Evolutionary conservation across 1,139 yeast genomes (phyloP), one percentile per base, ranked within the genome.

Genomic region (Lodderomyces oxycetoniae): DNA sequence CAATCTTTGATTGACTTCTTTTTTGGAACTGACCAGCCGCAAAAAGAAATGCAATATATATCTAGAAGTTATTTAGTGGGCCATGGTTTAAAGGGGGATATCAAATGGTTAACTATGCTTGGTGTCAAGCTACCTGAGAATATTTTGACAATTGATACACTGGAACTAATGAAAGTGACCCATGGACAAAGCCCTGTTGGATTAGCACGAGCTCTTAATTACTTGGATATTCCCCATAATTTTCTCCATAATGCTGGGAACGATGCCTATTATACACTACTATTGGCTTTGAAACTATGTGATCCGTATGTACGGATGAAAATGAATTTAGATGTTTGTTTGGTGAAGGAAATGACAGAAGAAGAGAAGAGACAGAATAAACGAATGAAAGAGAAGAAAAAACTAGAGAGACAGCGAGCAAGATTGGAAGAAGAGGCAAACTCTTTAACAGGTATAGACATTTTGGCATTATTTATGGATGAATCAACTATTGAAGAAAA

Each of bases 181-280:
- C 38, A 41, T 26, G 52, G 59, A 4, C 48, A 62, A 5, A 59
- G 67, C 31, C 69, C 71, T 1, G 56, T 71, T 8, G 68, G 74
- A 11, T 57, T 84, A 34, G 69, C 72, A 5, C 74, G 67, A 31
- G 64, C 78, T 2, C 59, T 83, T 15, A 60, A 69, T 31, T 55
- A 64, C 33, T 61, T 79, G 17, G 61, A 67, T 5, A 65, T 85
- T 5, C 86, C 88, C 0, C 76, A 77, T 50, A 68, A 80, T 1
- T 72, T 66, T 41, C 57, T 83, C 31, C 94, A 84, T 50, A 85
- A 85, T 50, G 94, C 89, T 2, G 89, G 84, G n/a, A 85, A 85
- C 49, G 95, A 85, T 53, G 79, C 93, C 2, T 79, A 79, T 48
- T 80, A 72, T 46, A 83, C 93, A 0, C 53, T 83, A 32, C 42